Evolutionary conservation across 1,284 basidiomycete species (phyloP).

Genomic region (Phenoliferia sp.): DNA sequence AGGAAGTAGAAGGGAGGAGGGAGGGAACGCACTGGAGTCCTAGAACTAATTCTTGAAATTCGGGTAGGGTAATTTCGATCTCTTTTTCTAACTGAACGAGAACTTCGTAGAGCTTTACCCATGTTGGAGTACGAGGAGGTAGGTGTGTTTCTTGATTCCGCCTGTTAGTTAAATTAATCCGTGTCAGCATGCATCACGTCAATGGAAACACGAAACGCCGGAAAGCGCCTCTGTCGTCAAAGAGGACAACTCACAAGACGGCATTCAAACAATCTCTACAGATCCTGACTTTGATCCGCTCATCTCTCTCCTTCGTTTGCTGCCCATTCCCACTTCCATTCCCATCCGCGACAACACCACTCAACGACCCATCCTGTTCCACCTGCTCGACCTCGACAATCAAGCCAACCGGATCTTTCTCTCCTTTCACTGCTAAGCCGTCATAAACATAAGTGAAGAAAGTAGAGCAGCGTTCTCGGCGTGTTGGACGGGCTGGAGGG

Average conservation of each 20-base stretch:
- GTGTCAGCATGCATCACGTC: not conserved
- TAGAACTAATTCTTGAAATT: slow-evolving; percentile 63
- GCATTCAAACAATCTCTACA: slow-evolving; percentile 38
- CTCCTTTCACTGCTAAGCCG: slow-evolving; percentile 3
- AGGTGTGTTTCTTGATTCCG: slow-evolving; percentile 31
- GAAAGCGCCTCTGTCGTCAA: no score
- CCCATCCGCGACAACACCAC: slow-evolving; percentile 3
- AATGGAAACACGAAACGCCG: not conserved
- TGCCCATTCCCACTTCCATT: no score
- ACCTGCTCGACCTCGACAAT: slow-evolving; percentile 28
- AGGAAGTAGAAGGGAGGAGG: no score
- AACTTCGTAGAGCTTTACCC: slow-evolving; percentile 50
- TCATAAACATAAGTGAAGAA: slow-evolving; percentile 36
- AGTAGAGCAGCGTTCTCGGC: slow-evolving; percentile 42
- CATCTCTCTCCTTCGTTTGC: slow-evolving; percentile 17
- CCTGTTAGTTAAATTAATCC: not conserved
- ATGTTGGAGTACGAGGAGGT: slow-evolving; percentile 31
- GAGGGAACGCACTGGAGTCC: slow-evolving; percentile 50
- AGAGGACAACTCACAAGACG: slow-evolving; percentile 33
- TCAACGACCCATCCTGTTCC: slow-evolving; percentile 20
- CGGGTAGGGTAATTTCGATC: slow-evolving; percentile 62
- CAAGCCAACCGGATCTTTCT: slow-evolving; percentile 19
- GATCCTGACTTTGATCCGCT: slow-evolving; percentile 37
- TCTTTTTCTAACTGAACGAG: slow-evolving; percentile 72
- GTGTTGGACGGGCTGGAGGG: slow-evolving; percentile 7